phyloP scores from a whole-genome alignment of 2,329 filamentous ascomycete species.

The Colletotrichum orbiculare region DNA sequence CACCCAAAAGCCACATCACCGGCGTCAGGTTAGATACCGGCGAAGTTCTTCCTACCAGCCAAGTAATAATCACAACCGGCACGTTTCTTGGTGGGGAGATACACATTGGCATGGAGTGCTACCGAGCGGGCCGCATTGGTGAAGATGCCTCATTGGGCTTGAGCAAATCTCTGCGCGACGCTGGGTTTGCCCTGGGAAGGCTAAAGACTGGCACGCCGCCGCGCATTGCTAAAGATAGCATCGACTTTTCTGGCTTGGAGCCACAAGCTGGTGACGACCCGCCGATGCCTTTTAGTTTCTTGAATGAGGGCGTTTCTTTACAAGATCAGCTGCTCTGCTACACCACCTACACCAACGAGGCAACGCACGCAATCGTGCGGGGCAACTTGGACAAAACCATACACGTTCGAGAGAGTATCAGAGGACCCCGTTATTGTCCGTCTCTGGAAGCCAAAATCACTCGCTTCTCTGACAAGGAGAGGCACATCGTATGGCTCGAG shows the following conservation, averaged over 20 bases:
- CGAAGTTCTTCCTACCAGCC: conserved; percentile 80
- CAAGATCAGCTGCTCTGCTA: conserved; percentile 87
- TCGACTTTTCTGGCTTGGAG: conserved; percentile 80
- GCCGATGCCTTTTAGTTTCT: conserved; percentile 89
- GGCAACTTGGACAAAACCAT: conserved; percentile 95
- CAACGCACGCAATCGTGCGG: conserved; percentile 84
- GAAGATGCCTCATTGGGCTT: conserved; percentile 93
- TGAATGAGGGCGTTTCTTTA: conserved; percentile 83
- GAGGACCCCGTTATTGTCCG: conserved; percentile 93
- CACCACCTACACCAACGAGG: conserved; percentile 86
- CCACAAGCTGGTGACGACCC: conserved; percentile 85
- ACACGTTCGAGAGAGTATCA: conserved; percentile 94
- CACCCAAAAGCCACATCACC: conserved; percentile 67
- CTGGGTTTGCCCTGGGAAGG: conserved; percentile 88
- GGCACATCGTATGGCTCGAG: conserved; percentile 95
- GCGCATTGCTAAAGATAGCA: conserved; percentile 82
- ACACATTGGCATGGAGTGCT: conserved; percentile 88
- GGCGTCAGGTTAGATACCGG: conserved; percentile 91
- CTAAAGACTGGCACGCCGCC: conserved; percentile 97
- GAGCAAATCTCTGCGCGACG: conserved; percentile 88
- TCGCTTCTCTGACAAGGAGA: conserved; percentile 81
- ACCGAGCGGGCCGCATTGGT: conserved; percentile 90
- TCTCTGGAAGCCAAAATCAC: conserved; percentile 95
- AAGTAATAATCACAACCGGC: conserved; percentile 94
- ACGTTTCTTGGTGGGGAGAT: conserved; percentile 97